Base-by-base conservation (phyloP, 2,329 filamentous ascomycete genomes). In the Verticillium nonalfalfae region DNA sequence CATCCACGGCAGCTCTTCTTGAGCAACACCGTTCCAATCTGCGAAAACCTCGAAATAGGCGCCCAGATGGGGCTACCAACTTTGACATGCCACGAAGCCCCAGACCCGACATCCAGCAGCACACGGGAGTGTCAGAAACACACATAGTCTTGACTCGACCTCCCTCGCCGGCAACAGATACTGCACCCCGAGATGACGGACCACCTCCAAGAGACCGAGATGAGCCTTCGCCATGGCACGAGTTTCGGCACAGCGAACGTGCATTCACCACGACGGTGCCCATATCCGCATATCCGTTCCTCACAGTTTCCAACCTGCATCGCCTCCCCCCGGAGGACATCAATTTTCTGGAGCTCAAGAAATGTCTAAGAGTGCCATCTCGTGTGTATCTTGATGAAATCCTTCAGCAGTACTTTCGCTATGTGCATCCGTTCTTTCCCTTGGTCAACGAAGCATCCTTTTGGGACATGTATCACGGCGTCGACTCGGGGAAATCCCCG, bases 341-440 rank as follows among this genome's bases (percentile, higher is more conserved):
- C 45, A 84, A 91, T 68, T 79, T 93, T 31, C 80, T 84, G 66
- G 85, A 89, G 62, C 81, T 94, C 57, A 94, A 94, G 75, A 79
- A 79, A 57, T 83, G 86, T 67, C 84, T 95, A 64, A 83, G 85
- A 63, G 85, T 82, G 13, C 82, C 94, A 54, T 85, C 86, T 26
- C 85, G 85, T 57, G 81, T 93, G 7, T 95, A 94, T 66, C 91
- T 91, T 33, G 86, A 93, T 73, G 80, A 38, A 6, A 40, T 93
- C n/a, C 89, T 92, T 73, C 81, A 90, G 63, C 90, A 93, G 66
- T 90, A 93, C 18, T 91, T 95, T 70, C 85, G 90, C 56, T 90
- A 94, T 76, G 90, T 95, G 14, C 18, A 36, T 21, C n/a, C 36
- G 83, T 84, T 95, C 57, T 76, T 81, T 39, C 89, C 80, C 68